phyloP scores from a whole-genome alignment of 331 rosid genomes.

The Phaseolus coccineus region DNA sequence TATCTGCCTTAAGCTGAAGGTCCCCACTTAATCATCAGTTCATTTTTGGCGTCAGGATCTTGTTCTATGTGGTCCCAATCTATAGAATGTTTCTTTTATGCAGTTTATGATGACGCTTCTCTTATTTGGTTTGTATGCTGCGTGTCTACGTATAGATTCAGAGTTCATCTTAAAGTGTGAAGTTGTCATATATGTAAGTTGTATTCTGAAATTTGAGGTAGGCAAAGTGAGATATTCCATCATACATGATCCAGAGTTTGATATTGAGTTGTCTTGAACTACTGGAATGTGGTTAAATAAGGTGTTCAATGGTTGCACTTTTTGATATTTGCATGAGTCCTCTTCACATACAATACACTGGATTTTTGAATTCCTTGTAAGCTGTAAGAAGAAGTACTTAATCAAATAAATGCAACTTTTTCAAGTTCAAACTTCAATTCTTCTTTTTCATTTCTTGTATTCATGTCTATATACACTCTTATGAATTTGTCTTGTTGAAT shows the following conservation, averaged over 20 bases:
- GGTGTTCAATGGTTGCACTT: background rate
- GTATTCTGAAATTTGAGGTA: too few relatives aligned
- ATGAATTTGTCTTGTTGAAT: background rate
- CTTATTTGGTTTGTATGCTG: background rate
- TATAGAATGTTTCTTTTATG: background rate
- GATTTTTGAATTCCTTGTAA: background rate
- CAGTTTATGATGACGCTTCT: background rate
- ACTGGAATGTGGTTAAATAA: background rate
- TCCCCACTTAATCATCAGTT: constrained; percentile 5
- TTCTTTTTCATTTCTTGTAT: background rate
- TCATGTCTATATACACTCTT: constrained; percentile 1
- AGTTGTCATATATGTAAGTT: too few relatives aligned
- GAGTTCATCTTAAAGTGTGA: too few relatives aligned
- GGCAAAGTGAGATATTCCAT: too few relatives aligned
- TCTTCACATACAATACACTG: background rate
- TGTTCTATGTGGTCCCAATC: constrained; percentile 36
- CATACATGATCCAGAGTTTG: too few relatives aligned
- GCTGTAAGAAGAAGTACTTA: background rate
- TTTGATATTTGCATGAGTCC: constrained; percentile 12
- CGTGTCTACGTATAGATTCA: background rate
- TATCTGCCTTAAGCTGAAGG: background rate
- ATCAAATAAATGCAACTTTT: background rate
- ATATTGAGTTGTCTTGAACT: too few relatives aligned
- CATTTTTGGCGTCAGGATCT: background rate
- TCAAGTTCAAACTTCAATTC: background rate